phyloP scores from a whole-genome alignment of 148 eudicot species.

The Amaranthus palmeri region DNA sequence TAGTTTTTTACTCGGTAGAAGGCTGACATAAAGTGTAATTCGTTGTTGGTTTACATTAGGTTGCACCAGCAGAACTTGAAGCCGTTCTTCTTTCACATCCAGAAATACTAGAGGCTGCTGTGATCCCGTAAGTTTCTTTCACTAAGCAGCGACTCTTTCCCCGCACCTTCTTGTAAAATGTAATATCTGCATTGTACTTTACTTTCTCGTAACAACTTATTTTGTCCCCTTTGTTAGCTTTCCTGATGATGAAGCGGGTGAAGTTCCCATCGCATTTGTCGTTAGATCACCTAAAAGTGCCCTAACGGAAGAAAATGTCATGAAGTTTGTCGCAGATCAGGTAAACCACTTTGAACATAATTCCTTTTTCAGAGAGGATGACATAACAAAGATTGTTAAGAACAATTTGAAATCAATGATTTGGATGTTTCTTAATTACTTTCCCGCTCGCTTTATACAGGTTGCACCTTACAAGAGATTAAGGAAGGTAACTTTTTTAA shows the following conservation, averaged over 20 bases:
- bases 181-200: neutral
- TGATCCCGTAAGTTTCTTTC: conserved; percentile 60
- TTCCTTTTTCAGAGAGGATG: neutral
- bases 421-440: no score
- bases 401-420: neutral
- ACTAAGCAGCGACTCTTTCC: neutral
- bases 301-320: conserved; percentile 48
- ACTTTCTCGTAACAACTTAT: neutral
- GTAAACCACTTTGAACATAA: conserved; percentile 23
- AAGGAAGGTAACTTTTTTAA: conserved; percentile 44
- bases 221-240: conserved; percentile 28
- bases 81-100: conserved; percentile 70
- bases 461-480: conserved; percentile 66
- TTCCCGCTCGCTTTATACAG: conserved; percentile 23
- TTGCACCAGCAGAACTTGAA: conserved; percentile 90
- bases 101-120: conserved; percentile 71
- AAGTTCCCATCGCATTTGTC: conserved; percentile 76
- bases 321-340: conserved; percentile 67
- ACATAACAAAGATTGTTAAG: neutral
- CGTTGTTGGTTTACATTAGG: conserved; percentile 32
- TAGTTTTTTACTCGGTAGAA: neutral
- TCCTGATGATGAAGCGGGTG: conserved; percentile 84
- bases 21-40: neutral
- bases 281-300: conserved; percentile 61
- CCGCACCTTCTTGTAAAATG: neutral